Base-by-base conservation (phyloP, 163 green algal species). In the Volvox carteri region DNA sequence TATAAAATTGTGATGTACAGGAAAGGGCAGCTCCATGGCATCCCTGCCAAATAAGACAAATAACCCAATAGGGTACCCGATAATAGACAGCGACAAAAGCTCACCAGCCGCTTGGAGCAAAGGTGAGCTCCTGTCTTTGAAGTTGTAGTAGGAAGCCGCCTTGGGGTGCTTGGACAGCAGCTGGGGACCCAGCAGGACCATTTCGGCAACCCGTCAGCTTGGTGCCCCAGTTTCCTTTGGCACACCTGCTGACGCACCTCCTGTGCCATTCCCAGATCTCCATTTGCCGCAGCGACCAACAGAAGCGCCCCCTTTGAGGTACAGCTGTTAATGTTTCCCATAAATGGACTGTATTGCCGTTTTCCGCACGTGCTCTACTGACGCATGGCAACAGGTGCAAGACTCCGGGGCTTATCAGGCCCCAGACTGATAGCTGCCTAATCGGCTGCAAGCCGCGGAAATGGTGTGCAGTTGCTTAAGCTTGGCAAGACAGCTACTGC, bases 81-180 rank as follows among this genome's bases (percentile, higher is more conserved):
- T 58, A 60, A 62, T 62, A 25, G 25, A n/a, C 54, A 60, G 80
- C 0, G n/a, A 92, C 87, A 84, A 81, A 48, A 67, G 46, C 90
- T 8, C 37, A 92, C 90, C 90, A 76, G 87, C 83, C 41, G 90
- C 90, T 35, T 93, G 90, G 1, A 93, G 86, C 37, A 93, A 65
- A 1, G 90, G 84, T 1, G 87, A 92, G 52, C 73, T 91, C 46
- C 70, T 73, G 72, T 93, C 90, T 58, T 92, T 92, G 25, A 91
- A 91, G 70, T 91, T 91, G 76, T 93, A 79, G 46, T 89, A 93
- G 8, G 90, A 84, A 3, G 90, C 90, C 5, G 86, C 76, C 58
- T 81, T 79, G 0, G 90, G 90, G 25, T 93, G 56, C 67, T 86
- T 91, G 16, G 75, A 62, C 35, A 93, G 44, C 25, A 92, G 75